Evolutionary conservation across 257 asterid species (phyloP), one percentile per base, ranked within the genome.

Genomic region (Phtheirospermum japonicum): DNA sequence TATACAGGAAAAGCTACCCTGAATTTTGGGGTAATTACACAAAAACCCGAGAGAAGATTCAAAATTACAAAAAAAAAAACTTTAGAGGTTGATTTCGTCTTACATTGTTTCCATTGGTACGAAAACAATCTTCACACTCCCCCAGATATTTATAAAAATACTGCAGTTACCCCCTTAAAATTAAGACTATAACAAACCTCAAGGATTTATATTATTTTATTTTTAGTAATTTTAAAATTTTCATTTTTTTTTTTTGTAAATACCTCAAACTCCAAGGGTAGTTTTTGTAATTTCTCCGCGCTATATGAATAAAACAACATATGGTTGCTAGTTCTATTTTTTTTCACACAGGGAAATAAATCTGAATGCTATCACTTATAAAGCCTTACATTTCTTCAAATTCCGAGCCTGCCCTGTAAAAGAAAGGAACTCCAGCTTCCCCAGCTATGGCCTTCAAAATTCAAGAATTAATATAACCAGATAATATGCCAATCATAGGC

Each of bases 361-460:
- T 60, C 6, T 49, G 48, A 20, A 51, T 69, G 49, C 18, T 37
- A 53, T 60, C 45, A 17, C 23, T 2, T n/a, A 69, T 2, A 63
- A 58, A 16, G 40, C 59, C 95, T 82, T 82, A 90, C 96, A 90
- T 90, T 75, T 90, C 98, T 82, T 90, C 98, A 66, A 90, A 90
- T 69, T 90, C 96, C 53, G 98, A 90, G 68, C 98, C 98, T 18
- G 98, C 98, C 68, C 89, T 82, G 77, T 87, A 90, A 65, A 90
- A 90, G 89, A 90, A 90, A 68, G 98, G 98, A 18, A 90, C 98
- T 60, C 98, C 98, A 16, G 98, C 98, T 80, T 90, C 98, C 64
- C 98, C 98, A 76, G 98, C 96, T 61, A 90, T 90, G 54, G 98
- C 98, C 98, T 90, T 82, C 76, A 83, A 67, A 73, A 65, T 64